Percentiles rank a stretch among this genome's conserved stretches.
Conservation (phyloP, 2,329 filamentous ascomycete genomes). For the Pseudogymnoascus sp. region DNA sequence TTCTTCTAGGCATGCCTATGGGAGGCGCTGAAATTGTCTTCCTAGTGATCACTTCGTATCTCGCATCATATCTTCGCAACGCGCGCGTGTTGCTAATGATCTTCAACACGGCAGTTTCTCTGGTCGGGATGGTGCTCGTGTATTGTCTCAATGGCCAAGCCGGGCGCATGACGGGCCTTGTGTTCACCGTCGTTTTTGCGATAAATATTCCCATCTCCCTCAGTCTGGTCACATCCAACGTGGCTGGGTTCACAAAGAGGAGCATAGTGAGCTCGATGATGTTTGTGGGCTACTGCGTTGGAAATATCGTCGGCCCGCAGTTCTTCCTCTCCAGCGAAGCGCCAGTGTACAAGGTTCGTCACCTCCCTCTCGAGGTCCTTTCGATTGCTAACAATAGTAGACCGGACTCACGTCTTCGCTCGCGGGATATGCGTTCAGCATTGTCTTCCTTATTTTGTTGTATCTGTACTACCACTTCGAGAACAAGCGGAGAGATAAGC, state of each 20-base stretch:
- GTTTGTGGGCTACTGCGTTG: slow-evolving; percentile 50
- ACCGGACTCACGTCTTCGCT: not conserved
- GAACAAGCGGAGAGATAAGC: not conserved
- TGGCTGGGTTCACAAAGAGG: slow-evolving; percentile 57
- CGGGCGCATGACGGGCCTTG: slow-evolving; percentile 40
- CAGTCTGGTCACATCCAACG: slow-evolving; percentile 51
- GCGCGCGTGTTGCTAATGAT: slow-evolving; percentile 15
- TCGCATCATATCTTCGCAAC: slow-evolving; percentile 13
- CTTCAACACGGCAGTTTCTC: slow-evolving; percentile 33
- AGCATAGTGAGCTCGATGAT: slow-evolving; percentile 52
- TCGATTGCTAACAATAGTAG: not conserved
- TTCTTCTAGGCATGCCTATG: slow-evolving; percentile 51
- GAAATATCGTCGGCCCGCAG: slow-evolving; percentile 58
- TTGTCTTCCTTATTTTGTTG: not conserved
- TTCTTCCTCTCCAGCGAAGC: slow-evolving; percentile 49
- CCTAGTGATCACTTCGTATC: slow-evolving; percentile 10
- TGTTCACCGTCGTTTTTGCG: slow-evolving; percentile 54
- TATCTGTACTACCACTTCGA: slow-evolving; percentile 5
- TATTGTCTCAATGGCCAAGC: slow-evolving; percentile 43
- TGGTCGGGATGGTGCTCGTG: slow-evolving; percentile 51
- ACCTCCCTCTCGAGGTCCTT: not conserved
- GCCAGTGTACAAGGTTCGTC: slow-evolving; percentile 40
- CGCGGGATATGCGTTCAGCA: slow-evolving; percentile 1
- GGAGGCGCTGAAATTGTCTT: slow-evolving; percentile 28
- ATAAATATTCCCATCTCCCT: slow-evolving; percentile 27